Percentiles rank a stretch among this genome's conserved stretches.
These are phyloP conservation scores for Moesziomyces globuligerus DNA, from an alignment of 1,284 basidiomycete species.

Conservation along the genomic window DNA sequence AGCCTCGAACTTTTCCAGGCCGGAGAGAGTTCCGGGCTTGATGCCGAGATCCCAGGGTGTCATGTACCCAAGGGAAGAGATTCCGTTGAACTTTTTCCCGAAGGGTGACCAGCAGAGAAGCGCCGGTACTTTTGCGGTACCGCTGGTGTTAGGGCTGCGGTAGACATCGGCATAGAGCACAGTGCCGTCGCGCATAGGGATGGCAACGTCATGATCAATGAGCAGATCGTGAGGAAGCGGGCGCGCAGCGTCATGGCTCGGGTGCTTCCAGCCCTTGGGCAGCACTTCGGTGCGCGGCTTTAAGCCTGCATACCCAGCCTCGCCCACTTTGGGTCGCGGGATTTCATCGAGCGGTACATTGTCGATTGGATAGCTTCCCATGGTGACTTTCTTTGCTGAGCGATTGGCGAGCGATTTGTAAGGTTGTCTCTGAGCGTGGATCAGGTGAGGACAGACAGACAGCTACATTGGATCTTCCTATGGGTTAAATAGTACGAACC, in stretches of 20 bases:
- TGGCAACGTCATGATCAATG: conserved; percentile 40
- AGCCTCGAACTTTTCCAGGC: conserved; percentile 57
- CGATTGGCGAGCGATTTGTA: no score
- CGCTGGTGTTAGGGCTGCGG: conserved; percentile 24
- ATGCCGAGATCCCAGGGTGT: conserved; percentile 23
- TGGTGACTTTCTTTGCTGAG: no score
- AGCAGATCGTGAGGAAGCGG: conserved; percentile 26
- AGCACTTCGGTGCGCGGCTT: conserved; percentile 1
- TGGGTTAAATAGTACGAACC: no score
- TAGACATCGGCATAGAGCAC: conserved; percentile 54
- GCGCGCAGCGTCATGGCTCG: conserved; percentile 3
- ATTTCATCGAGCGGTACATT: no score
- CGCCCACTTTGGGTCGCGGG: conserved; percentile 5
- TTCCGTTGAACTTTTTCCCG: conserved; percentile 37
- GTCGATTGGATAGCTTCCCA: no score
- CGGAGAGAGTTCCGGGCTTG: conserved; percentile 32
- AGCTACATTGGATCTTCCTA: no score
- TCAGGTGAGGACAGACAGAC: no score
- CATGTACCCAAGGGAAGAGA: conserved; percentile 15
- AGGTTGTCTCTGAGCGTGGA: no score
- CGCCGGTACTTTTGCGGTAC: conserved; percentile 23
- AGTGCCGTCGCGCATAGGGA: conserved; percentile 55
- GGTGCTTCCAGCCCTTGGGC: conserved; percentile 10
- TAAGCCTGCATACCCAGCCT: conserved; percentile 9
- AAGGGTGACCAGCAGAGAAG: conserved; percentile 57